These are phyloP conservation scores for Naganishia sp. DNA, from an alignment of 1,284 basidiomycete species.

Conservation along the genomic window DNA sequence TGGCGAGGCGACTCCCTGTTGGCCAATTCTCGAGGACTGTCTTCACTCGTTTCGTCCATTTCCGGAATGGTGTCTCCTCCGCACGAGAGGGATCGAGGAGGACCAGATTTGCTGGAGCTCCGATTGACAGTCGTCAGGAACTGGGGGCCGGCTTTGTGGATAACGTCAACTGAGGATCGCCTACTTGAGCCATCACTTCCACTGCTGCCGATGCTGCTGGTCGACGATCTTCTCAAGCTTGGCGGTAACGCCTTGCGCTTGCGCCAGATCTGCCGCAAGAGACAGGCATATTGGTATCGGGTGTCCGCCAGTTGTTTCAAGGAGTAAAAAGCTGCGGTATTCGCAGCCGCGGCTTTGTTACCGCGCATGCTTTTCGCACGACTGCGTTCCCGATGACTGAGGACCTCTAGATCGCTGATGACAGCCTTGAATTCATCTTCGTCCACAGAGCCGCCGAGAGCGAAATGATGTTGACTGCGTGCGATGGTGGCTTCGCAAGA, in stretches of 20 bases:
- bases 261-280: conserved; percentile 47
- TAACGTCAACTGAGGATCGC: conserved; percentile 1
- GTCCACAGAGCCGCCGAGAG: conserved; percentile 44
- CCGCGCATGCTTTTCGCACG: conserved; percentile 47
- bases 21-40: neutral
- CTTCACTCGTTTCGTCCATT: conserved; percentile 13
- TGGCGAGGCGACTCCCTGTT: neutral
- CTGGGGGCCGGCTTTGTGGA: neutral
- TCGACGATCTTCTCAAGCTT: conserved; percentile 5
- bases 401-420: conserved; percentile 45
- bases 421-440: conserved; percentile 49
- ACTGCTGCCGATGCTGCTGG: conserved; percentile 20
- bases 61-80: conserved; percentile 20
- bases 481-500: conserved; percentile 45
- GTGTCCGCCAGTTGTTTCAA: conserved; percentile 47
- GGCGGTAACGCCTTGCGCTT: conserved; percentile 37
- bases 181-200: conserved; percentile 20
- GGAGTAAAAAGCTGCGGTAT: conserved; percentile 46
- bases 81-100: conserved; percentile 7
- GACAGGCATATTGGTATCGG: conserved; percentile 45
- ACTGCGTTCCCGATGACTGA: conserved; percentile 46
- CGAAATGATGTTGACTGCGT: conserved; percentile 46
- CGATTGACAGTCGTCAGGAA: neutral
- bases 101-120: conserved; percentile 6
- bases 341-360: conserved; percentile 40